Evolutionary conservation across 345 rosid species (phyloP), one percentile per base, ranked within the genome.

Genomic region (Brassica incana): DNA sequence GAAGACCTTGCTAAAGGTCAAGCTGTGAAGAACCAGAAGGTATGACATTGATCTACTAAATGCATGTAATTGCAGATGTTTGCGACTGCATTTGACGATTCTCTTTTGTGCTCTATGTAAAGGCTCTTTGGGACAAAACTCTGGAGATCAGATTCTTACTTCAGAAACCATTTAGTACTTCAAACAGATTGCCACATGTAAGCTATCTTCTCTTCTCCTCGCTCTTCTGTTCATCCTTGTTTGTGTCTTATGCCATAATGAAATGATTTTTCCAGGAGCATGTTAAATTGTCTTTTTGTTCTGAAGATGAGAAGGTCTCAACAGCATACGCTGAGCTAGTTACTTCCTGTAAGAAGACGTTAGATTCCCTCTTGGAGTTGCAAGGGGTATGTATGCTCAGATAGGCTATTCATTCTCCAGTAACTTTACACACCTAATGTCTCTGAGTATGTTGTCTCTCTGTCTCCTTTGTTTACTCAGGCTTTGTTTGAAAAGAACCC

Each of bases 21-120:
- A 84, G 96, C 98, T 32, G 97, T 93, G 40, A 93, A 90, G 90
- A 93, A 88, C 74, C 99, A 91, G 77, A 89, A 85, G 94, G 99
- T 95, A 50, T 15, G 73, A 38, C 32, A 14, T 59, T 64, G 60
- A 9, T 69, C 40, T 68, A 32, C 0, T 1, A 12, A 92, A 20
- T 1, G 32, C 50, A 43, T 45, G 52, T 10, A 45, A 45, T 3
- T 40, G 48, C 48, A 32, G 72, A 36, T 48, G 64, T 65, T 4
- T 4, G 9, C 1, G 63, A 25, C 6, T 25, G 75, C 10, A 15
- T 69, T 36, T 25, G 33, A 33, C 12, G 18, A 0, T 75, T 75
- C 18, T 63, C 56, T 10, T 14, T 64, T 64, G 67, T 80, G 36
- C 54, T 54, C 25, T 27, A 40, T 81, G 35, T 69, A 12, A 75